Base-by-base conservation (phyloP, 345 rosid genomes). In the Hibiscus mutabilis region DNA sequence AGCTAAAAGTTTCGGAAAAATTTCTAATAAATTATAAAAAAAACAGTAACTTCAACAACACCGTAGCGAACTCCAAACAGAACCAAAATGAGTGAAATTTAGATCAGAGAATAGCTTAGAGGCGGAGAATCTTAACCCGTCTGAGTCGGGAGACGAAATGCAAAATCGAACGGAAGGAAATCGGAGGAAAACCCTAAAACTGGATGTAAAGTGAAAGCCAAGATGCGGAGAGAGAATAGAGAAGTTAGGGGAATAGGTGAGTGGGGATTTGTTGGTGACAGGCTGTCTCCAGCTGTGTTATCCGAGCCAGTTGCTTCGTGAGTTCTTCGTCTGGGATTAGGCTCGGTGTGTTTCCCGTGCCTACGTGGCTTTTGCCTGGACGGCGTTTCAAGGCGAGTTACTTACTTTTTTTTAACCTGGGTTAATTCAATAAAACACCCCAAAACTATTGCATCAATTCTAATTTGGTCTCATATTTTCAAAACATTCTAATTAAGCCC, bases 251-350 rank as follows among this genome's bases (percentile, higher is more conserved):
- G 83, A 82, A 80, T 80, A 80, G 84, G 85, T 82, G 82, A 86
- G 89, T 86, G 92, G 89, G 85, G 83, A 93, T 87, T 86, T 86
- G 97, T 92, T 92, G 97, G 90, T 86, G 98, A 90, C 99, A 95
- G 98, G 78, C 98, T 95, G 98, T 90, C 80, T 88, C 97, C 99
- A 95, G 97, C 99, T 95, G 89, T 88, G 75, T 77, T 21, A 19
- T 71, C 91, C 90, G 86, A 82, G 65, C 74, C 86, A 75, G 21
- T 66, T 79, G 96, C 76, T 78, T 79, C 82, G 86, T 40, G 86
- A 25, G 40, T 67, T 47, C 58, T 5, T 49, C 67, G 2, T 56
- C 53, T 53, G 27, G 60, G 22, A 7, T 55, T 60, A 2, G 77
- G 70, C 73, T 80, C 77, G 77, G 74, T 70, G 3, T 51, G 24